Evolutionary conservation across 2,329 filamentous ascomycete genomes (phyloP).

Genomic region (Aspergillus ochraceus): DNA sequence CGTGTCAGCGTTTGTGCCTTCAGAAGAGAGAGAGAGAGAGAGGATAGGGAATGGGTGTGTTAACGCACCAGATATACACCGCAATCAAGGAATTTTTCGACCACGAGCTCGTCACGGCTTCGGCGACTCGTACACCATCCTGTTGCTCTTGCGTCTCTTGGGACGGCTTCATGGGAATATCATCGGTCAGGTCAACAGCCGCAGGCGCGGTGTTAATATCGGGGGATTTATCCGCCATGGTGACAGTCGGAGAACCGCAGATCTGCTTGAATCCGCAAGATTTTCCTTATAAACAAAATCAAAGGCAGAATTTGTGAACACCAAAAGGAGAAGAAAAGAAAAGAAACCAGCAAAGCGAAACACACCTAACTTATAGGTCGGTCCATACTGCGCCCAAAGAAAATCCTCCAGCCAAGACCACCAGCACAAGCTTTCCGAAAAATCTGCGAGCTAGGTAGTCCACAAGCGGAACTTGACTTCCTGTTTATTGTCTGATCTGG

Average conservation of each 20-base stretch:
- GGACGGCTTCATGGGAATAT: not conserved
- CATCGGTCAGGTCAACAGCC: not conserved
- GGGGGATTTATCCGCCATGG: not conserved
- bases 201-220: not conserved
- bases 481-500: not conserved
- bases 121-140: slow-evolving; percentile 2
- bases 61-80: not conserved
- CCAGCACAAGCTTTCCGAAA: not conserved
- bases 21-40: not conserved
- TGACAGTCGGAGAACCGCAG: not conserved
- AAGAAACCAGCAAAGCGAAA: not conserved
- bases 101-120: slow-evolving; percentile 1
- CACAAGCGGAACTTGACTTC: not conserved
- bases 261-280: too few relatives aligned
- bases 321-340: too few relatives aligned
- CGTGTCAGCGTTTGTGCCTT: not conserved
- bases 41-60: too few relatives aligned
- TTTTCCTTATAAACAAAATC: too few relatives aligned
- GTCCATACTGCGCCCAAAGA: not conserved
- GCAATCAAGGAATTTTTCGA: not conserved
- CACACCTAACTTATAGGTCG: not conserved
- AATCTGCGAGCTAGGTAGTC: not conserved
- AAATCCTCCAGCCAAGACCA: not conserved
- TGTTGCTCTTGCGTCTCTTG: not conserved
- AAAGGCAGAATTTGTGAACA: too few relatives aligned